Percentiles rank a stretch among this genome's conserved stretches.
These are phyloP conservation scores for Diplosphaera chodatii DNA, from an alignment of 139 green algal genomes.

Conservation along the genomic window DNA sequence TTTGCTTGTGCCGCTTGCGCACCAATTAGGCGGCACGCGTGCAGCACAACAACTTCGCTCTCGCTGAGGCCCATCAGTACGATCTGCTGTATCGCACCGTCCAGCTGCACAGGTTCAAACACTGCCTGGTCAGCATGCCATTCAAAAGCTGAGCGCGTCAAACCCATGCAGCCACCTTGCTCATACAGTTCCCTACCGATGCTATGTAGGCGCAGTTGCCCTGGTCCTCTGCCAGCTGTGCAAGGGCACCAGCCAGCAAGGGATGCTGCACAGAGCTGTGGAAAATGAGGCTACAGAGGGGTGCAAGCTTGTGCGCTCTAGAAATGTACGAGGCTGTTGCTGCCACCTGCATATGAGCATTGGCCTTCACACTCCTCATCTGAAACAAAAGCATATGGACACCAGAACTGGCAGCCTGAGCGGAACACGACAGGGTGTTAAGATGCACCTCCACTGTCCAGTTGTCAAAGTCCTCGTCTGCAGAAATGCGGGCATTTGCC, in stretches of 20 bases:
- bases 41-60: slow-evolving; percentile 61
- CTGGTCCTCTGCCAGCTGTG: slow-evolving; percentile 68
- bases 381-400: too few species aligned
- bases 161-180: too few species aligned
- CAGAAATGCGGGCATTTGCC: slow-evolving; percentile 28
- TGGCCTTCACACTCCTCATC: too few species aligned
- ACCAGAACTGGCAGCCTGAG: not conserved
- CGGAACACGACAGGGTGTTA: not conserved
- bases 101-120: slow-evolving; percentile 61
- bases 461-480: not conserved
- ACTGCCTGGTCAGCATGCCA: too few species aligned
- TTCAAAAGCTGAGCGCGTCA: too few species aligned
- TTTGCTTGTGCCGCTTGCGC: too few species aligned
- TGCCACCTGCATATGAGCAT: slow-evolving; percentile 45
- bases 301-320: slow-evolving; percentile 52
- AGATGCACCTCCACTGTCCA: not conserved
- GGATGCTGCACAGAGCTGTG: slow-evolving; percentile 75
- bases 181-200: too few species aligned
- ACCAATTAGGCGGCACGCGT: slow-evolving; percentile 52
- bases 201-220: slow-evolving; percentile 70
- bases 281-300: slow-evolving; percentile 83
- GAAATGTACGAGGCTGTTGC: slow-evolving; percentile 25
- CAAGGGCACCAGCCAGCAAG: slow-evolving; percentile 75
- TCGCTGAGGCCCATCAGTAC: slow-evolving; percentile 79
- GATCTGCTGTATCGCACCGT: slow-evolving; percentile 82